Conservation (phyloP, 371 early-diverging fungal genomes). For the Syncephalastrum monosporum region DNA sequence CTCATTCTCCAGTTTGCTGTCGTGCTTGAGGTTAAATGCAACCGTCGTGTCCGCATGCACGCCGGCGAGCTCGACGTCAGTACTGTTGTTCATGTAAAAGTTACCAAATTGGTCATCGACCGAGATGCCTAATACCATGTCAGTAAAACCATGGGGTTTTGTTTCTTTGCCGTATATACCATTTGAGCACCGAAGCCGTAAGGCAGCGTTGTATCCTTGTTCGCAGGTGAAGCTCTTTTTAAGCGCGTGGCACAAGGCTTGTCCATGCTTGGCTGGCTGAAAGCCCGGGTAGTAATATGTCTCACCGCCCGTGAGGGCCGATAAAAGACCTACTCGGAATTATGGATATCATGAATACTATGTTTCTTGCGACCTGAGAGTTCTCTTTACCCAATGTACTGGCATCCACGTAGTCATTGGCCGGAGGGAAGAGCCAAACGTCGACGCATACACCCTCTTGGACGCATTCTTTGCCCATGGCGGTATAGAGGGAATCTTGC, state of each 20-base stretch:
- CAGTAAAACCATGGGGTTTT: slow-evolving; percentile 6
- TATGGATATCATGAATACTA: not conserved
- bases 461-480: slow-evolving; percentile 77
- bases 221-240: slow-evolving; percentile 62
- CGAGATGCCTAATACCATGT: slow-evolving; percentile 56
- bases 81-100: slow-evolving; percentile 87
- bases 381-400: slow-evolving; percentile 67
- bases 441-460: slow-evolving; percentile 83
- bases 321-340: slow-evolving; percentile 55
- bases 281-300: slow-evolving; percentile 79
- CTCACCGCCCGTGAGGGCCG: slow-evolving; percentile 90
- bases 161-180: slow-evolving; percentile 40
- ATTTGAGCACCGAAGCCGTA: slow-evolving; percentile 90
- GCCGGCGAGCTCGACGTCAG: slow-evolving; percentile 90
- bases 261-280: slow-evolving; percentile 62
- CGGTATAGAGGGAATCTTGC: slow-evolving; percentile 82
- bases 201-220: slow-evolving; percentile 86
- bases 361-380: not conserved
- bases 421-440: slow-evolving; percentile 80
- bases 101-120: slow-evolving; percentile 90
- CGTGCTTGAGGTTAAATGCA: slow-evolving; percentile 82
- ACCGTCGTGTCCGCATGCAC: slow-evolving; percentile 79
- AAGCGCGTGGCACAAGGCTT: slow-evolving; percentile 68
- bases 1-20: slow-evolving; percentile 85
- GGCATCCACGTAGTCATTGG: slow-evolving; percentile 79